A percentile compares a stretch with the other conserved stretches of the same genome.
phyloP scores from a whole-genome alignment of 768 basidiomycete species.

The Dacryopinax spathularia region DNA sequence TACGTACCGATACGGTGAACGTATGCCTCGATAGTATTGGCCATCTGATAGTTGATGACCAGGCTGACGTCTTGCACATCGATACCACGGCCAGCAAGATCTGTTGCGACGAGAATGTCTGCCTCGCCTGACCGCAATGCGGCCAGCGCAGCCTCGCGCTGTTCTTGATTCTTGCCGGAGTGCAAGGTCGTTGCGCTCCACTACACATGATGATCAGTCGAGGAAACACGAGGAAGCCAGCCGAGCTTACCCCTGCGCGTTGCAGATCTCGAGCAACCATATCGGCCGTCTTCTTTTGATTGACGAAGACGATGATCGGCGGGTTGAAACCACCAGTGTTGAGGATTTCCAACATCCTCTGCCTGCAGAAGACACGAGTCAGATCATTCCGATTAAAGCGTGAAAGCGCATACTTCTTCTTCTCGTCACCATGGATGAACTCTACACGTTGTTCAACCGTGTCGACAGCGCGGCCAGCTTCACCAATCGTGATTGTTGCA shows the following conservation, averaged over 20 bases:
- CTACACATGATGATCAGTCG: constrained; percentile 27
- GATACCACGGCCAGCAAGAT: constrained; percentile 95
- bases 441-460: constrained; percentile 95
- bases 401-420: constrained; percentile 64
- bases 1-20: constrained; percentile 88
- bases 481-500: constrained; percentile 93
- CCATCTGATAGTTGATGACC: constrained; percentile 98
- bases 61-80: constrained; percentile 93
- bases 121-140: constrained; percentile 72
- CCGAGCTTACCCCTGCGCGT: constrained; percentile 59
- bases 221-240: constrained; percentile 5
- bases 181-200: constrained; percentile 87
- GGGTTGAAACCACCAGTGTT: constrained; percentile 69
- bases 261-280: constrained; percentile 91
- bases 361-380: constrained; percentile 32
- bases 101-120: constrained; percentile 88
- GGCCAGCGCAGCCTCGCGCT: constrained; percentile 85
- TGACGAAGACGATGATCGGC: constrained; percentile 97
- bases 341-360: constrained; percentile 78
- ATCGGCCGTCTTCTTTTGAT: constrained; percentile 98
- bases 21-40: constrained; percentile 88
- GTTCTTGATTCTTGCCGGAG: constrained; percentile 95
- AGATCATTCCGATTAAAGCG: constrained; percentile 7
- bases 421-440: constrained; percentile 83
- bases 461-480: constrained; percentile 93